A percentile compares a stretch with the other conserved stretches of the same genome.
phyloP scores from a whole-genome alignment of 345 rosid species.

The Salix brachista region DNA sequence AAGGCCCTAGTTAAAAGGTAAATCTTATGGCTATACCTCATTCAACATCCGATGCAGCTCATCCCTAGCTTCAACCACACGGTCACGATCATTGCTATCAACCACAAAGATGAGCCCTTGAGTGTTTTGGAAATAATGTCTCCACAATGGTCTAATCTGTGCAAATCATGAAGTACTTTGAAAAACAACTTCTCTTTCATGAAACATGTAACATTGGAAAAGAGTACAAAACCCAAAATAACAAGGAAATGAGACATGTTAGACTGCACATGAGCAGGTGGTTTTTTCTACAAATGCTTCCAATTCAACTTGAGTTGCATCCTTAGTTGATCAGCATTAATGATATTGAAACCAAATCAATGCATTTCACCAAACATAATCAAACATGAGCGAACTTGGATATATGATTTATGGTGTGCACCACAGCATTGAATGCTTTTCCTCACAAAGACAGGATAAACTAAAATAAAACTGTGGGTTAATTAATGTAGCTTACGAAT shows the following conservation, averaged over 20 bases:
- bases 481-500: slow-evolving; percentile 44
- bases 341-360: slow-evolving; percentile 1
- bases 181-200: not conserved
- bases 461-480: slow-evolving; percentile 25
- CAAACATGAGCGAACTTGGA: too few species aligned
- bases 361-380: not conserved
- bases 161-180: not conserved
- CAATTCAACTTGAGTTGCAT: not conserved
- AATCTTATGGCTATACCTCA: slow-evolving; percentile 4
- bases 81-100: slow-evolving; percentile 20
- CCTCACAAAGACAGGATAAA: slow-evolving; percentile 15
- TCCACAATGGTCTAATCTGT: slow-evolving; percentile 24
- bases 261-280: not conserved
- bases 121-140: slow-evolving; percentile 23
- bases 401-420: slow-evolving; percentile 2
- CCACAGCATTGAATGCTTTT: slow-evolving; percentile 31
- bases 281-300: not conserved
- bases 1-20: not conserved
- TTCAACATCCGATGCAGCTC: slow-evolving; percentile 23
- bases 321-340: not conserved
- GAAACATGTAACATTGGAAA: not conserved
- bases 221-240: not conserved
- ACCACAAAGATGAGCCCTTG: slow-evolving; percentile 22
- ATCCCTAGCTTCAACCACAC: slow-evolving; percentile 19
- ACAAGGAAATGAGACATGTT: not conserved